Percentiles rank a stretch among this genome's conserved stretches.
Conservation (phyloP, 2,329 filamentous ascomycete genomes). For the Nannizzia gypsea region DNA sequence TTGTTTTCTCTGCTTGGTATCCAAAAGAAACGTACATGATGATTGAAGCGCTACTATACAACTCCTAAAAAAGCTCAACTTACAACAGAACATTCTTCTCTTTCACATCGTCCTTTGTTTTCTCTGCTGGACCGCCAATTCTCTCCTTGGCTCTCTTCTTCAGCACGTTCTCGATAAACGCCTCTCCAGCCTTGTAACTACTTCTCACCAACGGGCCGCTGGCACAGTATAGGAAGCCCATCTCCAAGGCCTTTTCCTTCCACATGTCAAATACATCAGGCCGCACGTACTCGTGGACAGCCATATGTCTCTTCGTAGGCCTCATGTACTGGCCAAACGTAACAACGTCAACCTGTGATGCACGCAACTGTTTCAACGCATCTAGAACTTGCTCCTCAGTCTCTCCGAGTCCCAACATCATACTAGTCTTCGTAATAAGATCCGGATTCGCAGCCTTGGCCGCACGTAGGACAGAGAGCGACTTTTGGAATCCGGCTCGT, state of each 20-base stretch:
- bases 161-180: constrained; percentile 96
- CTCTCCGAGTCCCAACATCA: constrained; percentile 94
- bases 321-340: constrained; percentile 99
- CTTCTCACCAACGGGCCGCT: constrained; percentile 86
- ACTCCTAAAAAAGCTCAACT: constrained; percentile 18
- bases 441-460: constrained; percentile 66
- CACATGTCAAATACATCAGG: constrained; percentile 86
- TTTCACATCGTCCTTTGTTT: constrained; percentile 20
- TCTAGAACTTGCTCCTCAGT: constrained; percentile 75
- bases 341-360: constrained; percentile 76
- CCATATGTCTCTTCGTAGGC: constrained; percentile 93
- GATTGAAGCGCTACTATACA: background rate
- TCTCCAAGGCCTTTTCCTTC: constrained; percentile 76
- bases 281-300: constrained; percentile 89
- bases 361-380: constrained; percentile 66
- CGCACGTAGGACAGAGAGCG: constrained; percentile 62
- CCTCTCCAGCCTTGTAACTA: constrained; percentile 95
- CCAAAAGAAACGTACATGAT: background rate
- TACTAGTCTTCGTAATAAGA: constrained; percentile 94
- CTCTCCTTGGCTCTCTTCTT: constrained; percentile 52
- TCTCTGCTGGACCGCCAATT: constrained; percentile 18
- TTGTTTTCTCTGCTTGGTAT: background rate
- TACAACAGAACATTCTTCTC: constrained; percentile 15
- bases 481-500: constrained; percentile 79
- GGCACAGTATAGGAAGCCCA: constrained; percentile 95